Conservation (phyloP, 805 yeast species). For the Candida nanaspora region DNA sequence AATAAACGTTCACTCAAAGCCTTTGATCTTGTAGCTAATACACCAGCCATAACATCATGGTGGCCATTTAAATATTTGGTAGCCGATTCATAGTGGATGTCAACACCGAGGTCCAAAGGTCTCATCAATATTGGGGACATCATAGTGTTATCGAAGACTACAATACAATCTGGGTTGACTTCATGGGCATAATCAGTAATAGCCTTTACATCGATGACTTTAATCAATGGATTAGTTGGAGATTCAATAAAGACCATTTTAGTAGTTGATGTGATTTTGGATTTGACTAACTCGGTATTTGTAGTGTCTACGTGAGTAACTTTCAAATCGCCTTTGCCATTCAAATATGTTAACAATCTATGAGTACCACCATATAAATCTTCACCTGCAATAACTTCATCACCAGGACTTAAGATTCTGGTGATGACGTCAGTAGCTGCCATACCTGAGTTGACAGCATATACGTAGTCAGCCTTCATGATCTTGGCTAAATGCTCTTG, state of each 20-base stretch:
- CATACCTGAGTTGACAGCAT: constrained; percentile 90
- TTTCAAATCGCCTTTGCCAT: constrained; percentile 53
- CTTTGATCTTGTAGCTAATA: constrained; percentile 61
- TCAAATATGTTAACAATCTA: constrained; percentile 68
- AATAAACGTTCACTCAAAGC: constrained; percentile 63
- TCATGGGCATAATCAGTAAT: constrained; percentile 62
- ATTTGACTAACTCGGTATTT: constrained; percentile 49
- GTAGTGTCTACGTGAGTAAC: constrained; percentile 82
- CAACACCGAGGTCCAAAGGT: constrained; percentile 82
- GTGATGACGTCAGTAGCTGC: constrained; percentile 83
- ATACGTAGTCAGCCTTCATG: constrained; percentile 70
- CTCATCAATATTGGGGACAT: constrained; percentile 85
- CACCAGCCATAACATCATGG: constrained; percentile 96
- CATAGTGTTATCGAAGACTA: constrained; percentile 95
- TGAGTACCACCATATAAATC: constrained; percentile 94
- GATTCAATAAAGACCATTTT: constrained; percentile 79
- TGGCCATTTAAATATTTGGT: constrained; percentile 92
- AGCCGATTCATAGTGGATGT: constrained; percentile 89
- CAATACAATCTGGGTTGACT: constrained; percentile 57
- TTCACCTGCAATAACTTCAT: constrained; percentile 88
- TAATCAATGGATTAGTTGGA: constrained; percentile 91
- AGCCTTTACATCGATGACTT: constrained; percentile 71
- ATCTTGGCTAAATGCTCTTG: constrained; percentile 73
- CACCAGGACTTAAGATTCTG: constrained; percentile 71
- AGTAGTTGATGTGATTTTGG: constrained; percentile 50